Percentiles rank a stretch among this genome's conserved stretches.
Evolutionary conservation across 768 basidiomycete genomes (phyloP).

Genomic region (Macrolepiota fuliginosa): DNA sequence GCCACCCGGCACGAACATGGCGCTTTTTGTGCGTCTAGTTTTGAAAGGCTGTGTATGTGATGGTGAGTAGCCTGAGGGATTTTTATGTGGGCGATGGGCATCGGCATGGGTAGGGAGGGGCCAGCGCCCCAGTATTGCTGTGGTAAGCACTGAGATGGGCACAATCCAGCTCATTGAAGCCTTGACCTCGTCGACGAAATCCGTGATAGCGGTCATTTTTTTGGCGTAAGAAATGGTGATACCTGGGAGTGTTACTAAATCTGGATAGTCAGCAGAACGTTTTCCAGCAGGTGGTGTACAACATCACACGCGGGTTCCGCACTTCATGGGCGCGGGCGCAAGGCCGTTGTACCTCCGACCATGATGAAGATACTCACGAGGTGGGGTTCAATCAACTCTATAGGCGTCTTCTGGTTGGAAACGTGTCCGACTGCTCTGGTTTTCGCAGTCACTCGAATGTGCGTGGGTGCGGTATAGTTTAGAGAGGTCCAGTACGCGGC

Average conservation of each 20-base stretch:
- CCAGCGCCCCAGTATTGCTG: not conserved
- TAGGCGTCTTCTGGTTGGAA: not conserved
- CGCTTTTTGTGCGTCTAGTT: not conserved
- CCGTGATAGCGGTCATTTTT: not conserved
- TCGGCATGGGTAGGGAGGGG: not conserved
- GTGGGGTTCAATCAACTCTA: not conserved
- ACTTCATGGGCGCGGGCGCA: not conserved
- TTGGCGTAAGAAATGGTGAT: not conserved
- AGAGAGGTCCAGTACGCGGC: not conserved
- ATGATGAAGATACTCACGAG: not conserved
- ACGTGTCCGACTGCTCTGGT: not conserved
- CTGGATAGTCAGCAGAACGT: not conserved
- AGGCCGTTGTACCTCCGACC: not conserved
- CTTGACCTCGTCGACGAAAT: not conserved
- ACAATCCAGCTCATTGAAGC: constrained; percentile 2
- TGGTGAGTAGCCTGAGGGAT: not conserved
- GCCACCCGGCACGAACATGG: not conserved
- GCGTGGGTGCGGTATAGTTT: not conserved
- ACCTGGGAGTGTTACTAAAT: not conserved
- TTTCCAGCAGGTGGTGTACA: not conserved
- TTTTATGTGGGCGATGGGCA: not conserved
- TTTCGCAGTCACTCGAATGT: not conserved
- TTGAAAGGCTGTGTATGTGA: not conserved
- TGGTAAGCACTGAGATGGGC: not conserved
- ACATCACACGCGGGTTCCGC: not conserved